Evolutionary conservation across 2,329 filamentous ascomycete species (phyloP).

Genomic region (Monosporascus sp.): DNA sequence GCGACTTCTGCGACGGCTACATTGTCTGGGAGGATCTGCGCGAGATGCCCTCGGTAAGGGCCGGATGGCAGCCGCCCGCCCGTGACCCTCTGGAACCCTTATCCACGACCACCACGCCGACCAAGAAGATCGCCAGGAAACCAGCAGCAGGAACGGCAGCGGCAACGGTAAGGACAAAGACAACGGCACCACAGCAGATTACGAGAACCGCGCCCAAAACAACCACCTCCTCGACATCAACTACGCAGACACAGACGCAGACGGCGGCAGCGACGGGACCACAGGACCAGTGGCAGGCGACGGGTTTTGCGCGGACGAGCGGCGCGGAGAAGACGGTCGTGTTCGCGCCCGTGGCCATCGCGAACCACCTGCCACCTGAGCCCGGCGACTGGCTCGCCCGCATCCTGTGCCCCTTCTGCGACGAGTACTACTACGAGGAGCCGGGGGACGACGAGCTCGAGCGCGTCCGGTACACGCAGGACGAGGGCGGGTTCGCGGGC

Average conservation of each 20-base stretch:
- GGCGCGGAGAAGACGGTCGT: constrained; percentile 45
- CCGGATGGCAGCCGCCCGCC: constrained; percentile 20
- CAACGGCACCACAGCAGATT: neutral
- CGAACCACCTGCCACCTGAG: constrained; percentile 49
- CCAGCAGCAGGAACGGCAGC: too few species aligned
- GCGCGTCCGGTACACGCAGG: constrained; percentile 38
- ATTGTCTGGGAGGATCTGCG: constrained; percentile 53
- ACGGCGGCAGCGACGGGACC: constrained; percentile 14
- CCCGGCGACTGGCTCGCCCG: constrained; percentile 46
- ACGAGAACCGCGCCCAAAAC: neutral
- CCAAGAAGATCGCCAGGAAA: neutral
- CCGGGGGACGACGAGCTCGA: constrained; percentile 48
- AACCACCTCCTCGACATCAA: neutral
- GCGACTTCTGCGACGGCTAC: constrained; percentile 57
- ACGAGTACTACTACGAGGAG: constrained; percentile 44
- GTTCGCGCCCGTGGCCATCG: constrained; percentile 52
- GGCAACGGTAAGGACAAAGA: too few species aligned
- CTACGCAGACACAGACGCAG: constrained; percentile 1
- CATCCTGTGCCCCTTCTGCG: constrained; percentile 51
- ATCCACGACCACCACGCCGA: constrained; percentile 1
- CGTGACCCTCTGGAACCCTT: neutral
- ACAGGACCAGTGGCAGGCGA: constrained; percentile 47
- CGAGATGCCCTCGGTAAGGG: constrained; percentile 43
- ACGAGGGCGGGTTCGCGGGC: constrained; percentile 43
- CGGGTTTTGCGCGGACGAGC: constrained; percentile 33